Base-by-base conservation (phyloP, 306 rosid genomes). In the Castanopsis chinensis region DNA sequence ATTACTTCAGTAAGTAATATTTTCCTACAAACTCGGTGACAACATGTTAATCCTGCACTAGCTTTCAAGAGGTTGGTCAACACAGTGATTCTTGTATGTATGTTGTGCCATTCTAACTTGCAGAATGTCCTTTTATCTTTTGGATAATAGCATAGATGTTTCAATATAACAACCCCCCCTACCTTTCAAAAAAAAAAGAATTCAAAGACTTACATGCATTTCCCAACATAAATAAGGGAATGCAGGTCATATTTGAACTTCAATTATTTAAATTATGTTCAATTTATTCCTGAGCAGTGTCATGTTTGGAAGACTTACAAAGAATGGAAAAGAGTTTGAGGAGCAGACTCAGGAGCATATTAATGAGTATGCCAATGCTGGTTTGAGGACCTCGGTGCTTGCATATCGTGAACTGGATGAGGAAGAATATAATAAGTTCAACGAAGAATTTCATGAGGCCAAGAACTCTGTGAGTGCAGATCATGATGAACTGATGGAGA, bases 351-450 rank as follows among this genome's bases (percentile, higher is more conserved):
- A 57, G 82, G 83, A 83, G 78, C 97, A 95, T 71, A 76, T 93
- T 21, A 86, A 86, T 14, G 90, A 91, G 85, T 95, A 95, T 59
- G 98, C 98, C 41, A 98, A 95, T 87, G 97, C 99, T 77, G 99
- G 99, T 80, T 84, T 95, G 81, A 95, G 99, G 88, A 95, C 98
- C 13, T 85, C 93, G 86, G 89, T 93, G 75, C 91, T 93, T 51
- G 97, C 98, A 17, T 90, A 91, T 53, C 93, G 99, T 23, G 94
- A 89, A 76, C 90, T 93, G 35, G 63, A 87, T 4, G 93, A 89
- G 82, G 92, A 88, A 81, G 96, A 91, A 83, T 91, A 90, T 80
- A 19, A 60, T 49, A 78, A 84, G 52, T 95, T 95, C 64, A 89
- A 86, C 30, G 79, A 73, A 75, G 91, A 88, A 60, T 84, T 90